These are phyloP conservation scores for Trametes punicea DNA, from an alignment of 768 basidiomycete species.

Conservation along the genomic window DNA sequence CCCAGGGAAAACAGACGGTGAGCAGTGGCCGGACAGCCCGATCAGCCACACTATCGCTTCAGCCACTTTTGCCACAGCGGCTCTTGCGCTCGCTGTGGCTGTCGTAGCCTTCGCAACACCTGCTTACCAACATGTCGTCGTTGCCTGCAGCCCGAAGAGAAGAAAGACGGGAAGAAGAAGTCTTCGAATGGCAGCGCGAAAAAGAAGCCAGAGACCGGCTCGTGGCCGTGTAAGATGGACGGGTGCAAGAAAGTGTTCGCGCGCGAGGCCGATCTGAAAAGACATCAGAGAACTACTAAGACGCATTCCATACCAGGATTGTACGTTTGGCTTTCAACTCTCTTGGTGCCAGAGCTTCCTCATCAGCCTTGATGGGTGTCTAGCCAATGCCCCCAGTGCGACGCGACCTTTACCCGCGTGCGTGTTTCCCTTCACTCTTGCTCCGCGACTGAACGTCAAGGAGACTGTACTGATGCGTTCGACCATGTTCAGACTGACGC, in stretches of 20 bases:
- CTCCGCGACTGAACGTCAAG: neutral
- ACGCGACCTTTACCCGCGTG: slow-evolving; percentile 77
- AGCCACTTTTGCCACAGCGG: slow-evolving; percentile 29
- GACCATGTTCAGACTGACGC: slow-evolving; percentile 61
- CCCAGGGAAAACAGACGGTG: slow-evolving; percentile 33
- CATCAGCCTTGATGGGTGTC: slow-evolving; percentile 9
- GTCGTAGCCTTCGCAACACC: slow-evolving; percentile 6
- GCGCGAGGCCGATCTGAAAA: slow-evolving; percentile 76
- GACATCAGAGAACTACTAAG: slow-evolving; percentile 80
- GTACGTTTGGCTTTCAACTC: slow-evolving; percentile 35
- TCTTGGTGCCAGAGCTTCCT: neutral
- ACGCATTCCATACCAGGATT: slow-evolving; percentile 71
- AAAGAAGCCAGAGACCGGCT: slow-evolving; percentile 24
- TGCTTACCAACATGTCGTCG: slow-evolving; percentile 5
- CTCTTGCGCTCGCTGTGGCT: slow-evolving; percentile 25
- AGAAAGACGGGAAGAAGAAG: slow-evolving; percentile 40
- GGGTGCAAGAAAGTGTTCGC: slow-evolving; percentile 82
- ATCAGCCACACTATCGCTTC: slow-evolving; percentile 24
- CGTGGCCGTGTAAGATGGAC: slow-evolving; percentile 80
- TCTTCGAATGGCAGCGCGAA: slow-evolving; percentile 1
- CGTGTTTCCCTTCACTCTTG: slow-evolving; percentile 29
- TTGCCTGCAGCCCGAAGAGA: slow-evolving; percentile 37
- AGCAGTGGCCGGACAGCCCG: slow-evolving; percentile 23
- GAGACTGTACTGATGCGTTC: neutral
- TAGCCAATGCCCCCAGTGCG: slow-evolving; percentile 65